Evolutionary conservation across 2,329 filamentous ascomycete species (phyloP).

Genomic region (Endothia cerciana): DNA sequence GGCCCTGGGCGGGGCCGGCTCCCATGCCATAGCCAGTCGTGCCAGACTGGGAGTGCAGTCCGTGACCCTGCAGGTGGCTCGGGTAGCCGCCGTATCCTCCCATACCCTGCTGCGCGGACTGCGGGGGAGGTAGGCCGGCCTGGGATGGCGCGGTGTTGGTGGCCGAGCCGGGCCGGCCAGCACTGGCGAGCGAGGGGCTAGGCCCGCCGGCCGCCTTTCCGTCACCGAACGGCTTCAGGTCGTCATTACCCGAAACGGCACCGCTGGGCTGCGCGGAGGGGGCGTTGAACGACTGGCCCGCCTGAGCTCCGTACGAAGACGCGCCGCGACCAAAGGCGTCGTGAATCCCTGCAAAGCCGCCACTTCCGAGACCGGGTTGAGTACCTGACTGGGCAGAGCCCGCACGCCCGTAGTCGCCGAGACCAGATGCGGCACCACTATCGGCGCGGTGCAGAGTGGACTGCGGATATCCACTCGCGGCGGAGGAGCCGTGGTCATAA

Average conservation of each 20-base stretch:
- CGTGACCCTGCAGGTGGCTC: slow-evolving; percentile 57
- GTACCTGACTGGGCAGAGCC: slow-evolving; percentile 53
- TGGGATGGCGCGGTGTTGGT: slow-evolving; percentile 57
- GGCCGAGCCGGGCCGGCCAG: slow-evolving; percentile 62
- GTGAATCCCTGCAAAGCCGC: slow-evolving; percentile 57
- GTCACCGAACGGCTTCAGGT: slow-evolving; percentile 64
- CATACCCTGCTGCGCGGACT: slow-evolving; percentile 58
- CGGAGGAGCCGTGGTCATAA: slow-evolving; percentile 60
- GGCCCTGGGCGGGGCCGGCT: slow-evolving; percentile 53
- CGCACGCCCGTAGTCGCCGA: slow-evolving; percentile 58
- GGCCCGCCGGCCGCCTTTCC: slow-evolving; percentile 58
- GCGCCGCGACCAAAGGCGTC: slow-evolving; percentile 59
- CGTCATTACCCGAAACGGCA: slow-evolving; percentile 50
- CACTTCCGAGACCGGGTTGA: slow-evolving; percentile 54
- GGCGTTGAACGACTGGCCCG: slow-evolving; percentile 56
- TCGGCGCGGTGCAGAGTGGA: slow-evolving; percentile 57
- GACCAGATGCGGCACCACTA: slow-evolving; percentile 52
- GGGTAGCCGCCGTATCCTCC: slow-evolving; percentile 60
- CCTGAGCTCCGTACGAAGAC: slow-evolving; percentile 59
- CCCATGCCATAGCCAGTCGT: slow-evolving; percentile 58
- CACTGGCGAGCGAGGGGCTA: slow-evolving; percentile 59
- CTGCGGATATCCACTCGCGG: slow-evolving; percentile 53
- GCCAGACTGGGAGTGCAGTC: slow-evolving; percentile 52
- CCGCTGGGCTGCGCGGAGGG: slow-evolving; percentile 51
- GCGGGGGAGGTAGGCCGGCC: slow-evolving; percentile 58